phyloP scores from a whole-genome alignment of 2,329 filamentous ascomycete species.

The Claviceps capensis region DNA sequence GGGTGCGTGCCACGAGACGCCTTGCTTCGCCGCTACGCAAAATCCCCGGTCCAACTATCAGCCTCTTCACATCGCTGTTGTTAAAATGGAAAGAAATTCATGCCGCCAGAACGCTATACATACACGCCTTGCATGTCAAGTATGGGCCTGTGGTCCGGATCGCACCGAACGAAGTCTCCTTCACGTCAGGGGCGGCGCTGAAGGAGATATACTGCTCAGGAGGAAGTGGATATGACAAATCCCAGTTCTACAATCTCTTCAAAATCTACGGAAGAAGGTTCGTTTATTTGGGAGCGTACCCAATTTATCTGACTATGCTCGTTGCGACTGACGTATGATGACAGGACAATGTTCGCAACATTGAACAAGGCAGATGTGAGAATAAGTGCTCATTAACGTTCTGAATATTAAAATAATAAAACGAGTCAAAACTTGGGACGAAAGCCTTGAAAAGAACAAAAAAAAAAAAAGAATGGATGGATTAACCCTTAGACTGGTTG shows the following conservation, averaged over 20 bases:
- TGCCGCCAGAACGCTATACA: conserved; percentile 37
- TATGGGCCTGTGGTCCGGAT: conserved; percentile 34
- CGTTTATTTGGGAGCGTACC: conserved; percentile 5
- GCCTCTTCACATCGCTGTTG: conserved; percentile 35
- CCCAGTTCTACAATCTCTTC: conserved; percentile 50
- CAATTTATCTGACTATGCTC: background rate
- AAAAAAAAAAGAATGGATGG: background rate
- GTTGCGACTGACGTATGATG: background rate
- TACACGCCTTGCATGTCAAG: conserved; percentile 34
- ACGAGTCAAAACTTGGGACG: background rate
- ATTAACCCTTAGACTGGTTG: background rate
- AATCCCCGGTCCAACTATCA: conserved; percentile 34
- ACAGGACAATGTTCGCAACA: conserved; percentile 46
- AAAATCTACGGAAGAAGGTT: conserved; percentile 42
- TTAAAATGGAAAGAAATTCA: conserved; percentile 44
- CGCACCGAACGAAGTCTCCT: conserved; percentile 32
- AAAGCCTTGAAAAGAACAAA: background rate
- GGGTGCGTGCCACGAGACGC: conserved; percentile 13
- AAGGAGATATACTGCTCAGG: conserved; percentile 41
- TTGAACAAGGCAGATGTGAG: conserved; percentile 37
- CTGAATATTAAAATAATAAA: no score
- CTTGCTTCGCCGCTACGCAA: conserved; percentile 21
- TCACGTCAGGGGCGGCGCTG: conserved; percentile 22
- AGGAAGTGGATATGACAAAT: conserved; percentile 52
- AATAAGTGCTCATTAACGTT: conserved; percentile 8